Conservation (phyloP, 192 early-diverging fungal species). For the Coemansia sp. region DNA sequence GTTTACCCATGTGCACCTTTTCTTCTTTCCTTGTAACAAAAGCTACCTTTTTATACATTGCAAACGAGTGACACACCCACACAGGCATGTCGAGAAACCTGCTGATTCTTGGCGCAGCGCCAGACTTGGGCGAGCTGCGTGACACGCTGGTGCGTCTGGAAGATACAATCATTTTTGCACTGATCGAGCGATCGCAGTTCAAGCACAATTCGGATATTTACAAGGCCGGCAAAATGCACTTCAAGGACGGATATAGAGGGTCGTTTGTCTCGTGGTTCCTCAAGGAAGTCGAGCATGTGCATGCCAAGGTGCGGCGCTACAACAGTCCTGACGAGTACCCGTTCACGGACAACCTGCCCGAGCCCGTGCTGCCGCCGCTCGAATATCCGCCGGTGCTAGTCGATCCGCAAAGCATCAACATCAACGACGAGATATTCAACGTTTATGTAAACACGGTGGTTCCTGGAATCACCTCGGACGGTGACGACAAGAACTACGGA, state of each 20-base stretch:
- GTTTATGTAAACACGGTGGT: conserved; percentile 82
- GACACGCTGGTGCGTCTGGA: conserved; percentile 88
- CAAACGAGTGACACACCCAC: not conserved
- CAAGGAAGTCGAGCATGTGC: conserved; percentile 87
- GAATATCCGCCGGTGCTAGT: conserved; percentile 76
- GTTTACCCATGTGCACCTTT: not conserved
- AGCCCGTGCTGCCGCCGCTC: conserved; percentile 82
- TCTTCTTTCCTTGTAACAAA: not conserved
- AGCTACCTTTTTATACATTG: not conserved
- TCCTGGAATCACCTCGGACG: conserved; percentile 67
- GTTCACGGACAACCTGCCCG: conserved; percentile 79
- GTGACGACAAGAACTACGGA: conserved; percentile 92
- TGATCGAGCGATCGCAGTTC: conserved; percentile 95
- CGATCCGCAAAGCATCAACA: conserved; percentile 76
- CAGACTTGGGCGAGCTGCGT: conserved; percentile 58
- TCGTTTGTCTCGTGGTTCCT: conserved; percentile 91
- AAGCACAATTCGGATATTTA: conserved; percentile 82
- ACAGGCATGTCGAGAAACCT: conserved; percentile 47
- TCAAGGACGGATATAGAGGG: conserved; percentile 65
- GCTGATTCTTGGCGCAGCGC: conserved; percentile 42
- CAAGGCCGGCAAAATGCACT: conserved; percentile 61
- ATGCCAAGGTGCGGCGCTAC: conserved; percentile 85
- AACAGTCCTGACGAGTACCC: conserved; percentile 94
- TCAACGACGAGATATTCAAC: conserved; percentile 80
- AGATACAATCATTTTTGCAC: conserved; percentile 83